Conservation (phyloP, 176 grass and related monocot genomes). For the Thinopyrum elongatum region DNA sequence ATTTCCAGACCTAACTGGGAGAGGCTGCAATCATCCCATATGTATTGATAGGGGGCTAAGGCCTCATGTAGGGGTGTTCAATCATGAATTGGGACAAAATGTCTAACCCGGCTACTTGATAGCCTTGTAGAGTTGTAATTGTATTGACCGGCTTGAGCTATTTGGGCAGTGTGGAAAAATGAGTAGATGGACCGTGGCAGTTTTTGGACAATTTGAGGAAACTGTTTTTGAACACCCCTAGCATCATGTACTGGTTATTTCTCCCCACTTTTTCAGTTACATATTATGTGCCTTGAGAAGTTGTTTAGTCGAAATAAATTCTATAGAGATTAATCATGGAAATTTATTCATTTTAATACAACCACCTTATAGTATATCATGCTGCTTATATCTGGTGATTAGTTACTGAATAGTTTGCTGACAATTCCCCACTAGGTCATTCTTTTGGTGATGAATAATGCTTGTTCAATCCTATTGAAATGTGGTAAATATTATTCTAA, state of each 20-base stretch:
- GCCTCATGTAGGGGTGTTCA: not conserved
- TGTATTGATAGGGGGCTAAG: not conserved
- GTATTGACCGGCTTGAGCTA: not conserved
- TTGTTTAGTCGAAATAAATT: not conserved
- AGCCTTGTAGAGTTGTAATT: not conserved
- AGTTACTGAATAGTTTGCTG: not conserved
- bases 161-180: not conserved
- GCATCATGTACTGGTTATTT: not conserved
- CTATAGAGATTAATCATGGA: not conserved
- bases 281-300: not conserved
- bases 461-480: not conserved
- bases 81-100: not conserved
- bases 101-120: not conserved
- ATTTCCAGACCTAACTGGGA: not conserved
- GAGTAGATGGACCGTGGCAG: not conserved
- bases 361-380: not conserved
- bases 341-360: conserved; percentile 6
- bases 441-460: not conserved
- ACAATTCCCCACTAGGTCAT: not conserved
- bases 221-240: not conserved
- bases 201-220: not conserved
- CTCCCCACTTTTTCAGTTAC: not conserved
- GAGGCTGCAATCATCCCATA: not conserved
- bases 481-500: conserved; percentile 6
- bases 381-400: conserved; percentile 9